Evolutionary conservation across 2,329 filamentous ascomycete genomes (phyloP).

Genomic region (Ophiostoma ulmi): DNA sequence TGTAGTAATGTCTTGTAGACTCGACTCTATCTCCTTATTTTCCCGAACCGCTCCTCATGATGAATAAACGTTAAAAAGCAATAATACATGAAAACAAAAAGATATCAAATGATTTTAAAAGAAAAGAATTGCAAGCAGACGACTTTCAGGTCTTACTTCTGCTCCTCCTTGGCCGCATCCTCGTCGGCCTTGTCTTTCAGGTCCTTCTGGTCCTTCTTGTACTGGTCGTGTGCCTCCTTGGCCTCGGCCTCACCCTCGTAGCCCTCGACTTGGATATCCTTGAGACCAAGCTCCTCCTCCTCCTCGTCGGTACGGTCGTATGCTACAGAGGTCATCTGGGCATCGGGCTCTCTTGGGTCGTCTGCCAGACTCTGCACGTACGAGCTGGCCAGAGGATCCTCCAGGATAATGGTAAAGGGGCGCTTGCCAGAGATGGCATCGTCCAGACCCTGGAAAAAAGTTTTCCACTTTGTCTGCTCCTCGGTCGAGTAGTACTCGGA

Average conservation of each 20-base stretch:
- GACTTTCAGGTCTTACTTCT: conserved; percentile 9
- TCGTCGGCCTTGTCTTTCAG: conserved; percentile 7
- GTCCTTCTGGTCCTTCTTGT: conserved; percentile 10
- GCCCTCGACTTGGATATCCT: conserved; percentile 86
- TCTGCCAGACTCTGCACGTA: conserved; percentile 88
- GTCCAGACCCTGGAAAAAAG: conserved; percentile 74
- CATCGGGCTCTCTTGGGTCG: conserved; percentile 63
- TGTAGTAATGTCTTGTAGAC: conserved; percentile 7
- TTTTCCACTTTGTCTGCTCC: conserved; percentile 67
- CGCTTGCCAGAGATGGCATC: conserved; percentile 73
- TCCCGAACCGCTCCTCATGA: conserved; percentile 10
- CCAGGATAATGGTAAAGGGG: conserved; percentile 76
- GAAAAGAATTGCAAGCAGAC: background rate
- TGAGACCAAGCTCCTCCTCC: conserved; percentile 84
- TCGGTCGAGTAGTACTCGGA: conserved; percentile 54
- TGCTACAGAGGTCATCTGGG: conserved; percentile 72
- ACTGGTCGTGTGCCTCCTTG: conserved; percentile 14
- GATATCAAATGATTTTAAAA: background rate
- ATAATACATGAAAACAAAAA: background rate
- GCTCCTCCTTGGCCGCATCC: conserved; percentile 15
- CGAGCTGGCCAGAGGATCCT: conserved; percentile 84
- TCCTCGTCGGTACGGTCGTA: conserved; percentile 88
- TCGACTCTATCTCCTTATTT: background rate
- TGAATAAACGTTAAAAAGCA: background rate
- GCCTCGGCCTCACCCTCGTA: conserved; percentile 59